These are phyloP conservation scores for Microdochium nivale DNA, from an alignment of 2,329 filamentous ascomycete species.

Conservation along the genomic window DNA sequence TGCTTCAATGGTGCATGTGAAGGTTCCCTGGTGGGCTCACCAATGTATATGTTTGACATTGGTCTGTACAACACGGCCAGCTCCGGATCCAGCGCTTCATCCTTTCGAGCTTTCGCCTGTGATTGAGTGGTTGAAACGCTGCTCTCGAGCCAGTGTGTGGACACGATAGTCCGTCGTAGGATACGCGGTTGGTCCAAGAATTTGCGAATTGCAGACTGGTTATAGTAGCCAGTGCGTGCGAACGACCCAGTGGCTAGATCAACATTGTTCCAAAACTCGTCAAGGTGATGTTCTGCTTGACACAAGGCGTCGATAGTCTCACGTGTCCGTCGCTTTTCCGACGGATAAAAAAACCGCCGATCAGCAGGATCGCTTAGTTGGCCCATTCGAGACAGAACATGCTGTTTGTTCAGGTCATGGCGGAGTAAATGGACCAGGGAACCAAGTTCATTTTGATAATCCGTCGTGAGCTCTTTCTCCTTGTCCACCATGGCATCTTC, in stretches of 20 bases:
- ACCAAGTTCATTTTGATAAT: conserved; percentile 7
- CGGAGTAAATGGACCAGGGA: background rate
- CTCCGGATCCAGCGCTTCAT: background rate
- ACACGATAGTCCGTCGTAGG: background rate
- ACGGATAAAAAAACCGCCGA: conserved; percentile 32
- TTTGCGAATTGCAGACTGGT: background rate
- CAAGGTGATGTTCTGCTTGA: conserved; percentile 12
- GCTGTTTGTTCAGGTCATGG: background rate
- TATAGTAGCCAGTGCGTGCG: background rate
- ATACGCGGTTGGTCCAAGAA: background rate
- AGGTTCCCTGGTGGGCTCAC: background rate
- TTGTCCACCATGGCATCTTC: conserved; percentile 16
- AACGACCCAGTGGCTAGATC: background rate
- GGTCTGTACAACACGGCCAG: conserved; percentile 8
- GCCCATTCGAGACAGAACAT: conserved; percentile 3
- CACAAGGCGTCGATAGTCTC: conserved; percentile 11
- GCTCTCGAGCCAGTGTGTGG: background rate
- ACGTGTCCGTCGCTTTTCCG: conserved; percentile 12
- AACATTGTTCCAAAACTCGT: conserved; percentile 9
- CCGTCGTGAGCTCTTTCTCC: conserved; percentile 14
- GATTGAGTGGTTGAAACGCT: background rate
- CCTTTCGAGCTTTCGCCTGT: background rate
- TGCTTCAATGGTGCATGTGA: conserved; percentile 2
- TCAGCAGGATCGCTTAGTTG: conserved; percentile 22
- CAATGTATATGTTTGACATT: conserved; percentile 15